Conservation (phyloP, 176 grass and related monocot genomes). For the Juncus inflexus region DNA sequence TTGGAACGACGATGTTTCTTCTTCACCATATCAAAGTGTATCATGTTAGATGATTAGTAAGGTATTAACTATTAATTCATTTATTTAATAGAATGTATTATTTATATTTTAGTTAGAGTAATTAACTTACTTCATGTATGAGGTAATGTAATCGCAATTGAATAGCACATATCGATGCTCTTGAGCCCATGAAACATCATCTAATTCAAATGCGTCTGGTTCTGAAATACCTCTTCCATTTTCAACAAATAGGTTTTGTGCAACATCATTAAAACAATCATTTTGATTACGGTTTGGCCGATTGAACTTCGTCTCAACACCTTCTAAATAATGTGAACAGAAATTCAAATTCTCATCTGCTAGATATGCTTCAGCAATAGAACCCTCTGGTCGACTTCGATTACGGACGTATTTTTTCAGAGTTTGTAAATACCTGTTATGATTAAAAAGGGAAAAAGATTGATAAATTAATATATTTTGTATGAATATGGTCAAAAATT, state of each 20-base stretch:
- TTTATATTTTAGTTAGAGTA: neutral
- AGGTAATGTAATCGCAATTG: constrained; percentile 1
- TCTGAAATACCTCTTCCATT: neutral
- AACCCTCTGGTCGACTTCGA: constrained; percentile 24
- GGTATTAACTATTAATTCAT: no score
- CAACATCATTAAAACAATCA: neutral
- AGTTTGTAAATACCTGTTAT: no score
- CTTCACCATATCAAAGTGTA: neutral
- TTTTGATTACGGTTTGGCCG: neutral
- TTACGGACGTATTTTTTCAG: constrained; percentile 23
- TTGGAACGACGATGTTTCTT: neutral
- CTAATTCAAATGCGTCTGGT: neutral
- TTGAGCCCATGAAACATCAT: neutral
- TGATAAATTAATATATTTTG: neutral
- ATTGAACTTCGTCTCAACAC: neutral
- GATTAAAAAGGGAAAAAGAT: no score
- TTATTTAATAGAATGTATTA: neutral
- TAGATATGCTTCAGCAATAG: constrained; percentile 26
- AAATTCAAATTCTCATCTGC: constrained; percentile 21
- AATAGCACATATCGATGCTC: constrained; percentile 15
- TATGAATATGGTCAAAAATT: no score
- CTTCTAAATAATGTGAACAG: constrained; percentile 1
- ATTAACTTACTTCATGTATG: neutral
- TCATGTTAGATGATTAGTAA: neutral
- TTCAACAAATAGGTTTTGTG: neutral